Base-by-base conservation (phyloP, 2,329 filamentous ascomycete species). In the Aureobasidium pullulans region DNA sequence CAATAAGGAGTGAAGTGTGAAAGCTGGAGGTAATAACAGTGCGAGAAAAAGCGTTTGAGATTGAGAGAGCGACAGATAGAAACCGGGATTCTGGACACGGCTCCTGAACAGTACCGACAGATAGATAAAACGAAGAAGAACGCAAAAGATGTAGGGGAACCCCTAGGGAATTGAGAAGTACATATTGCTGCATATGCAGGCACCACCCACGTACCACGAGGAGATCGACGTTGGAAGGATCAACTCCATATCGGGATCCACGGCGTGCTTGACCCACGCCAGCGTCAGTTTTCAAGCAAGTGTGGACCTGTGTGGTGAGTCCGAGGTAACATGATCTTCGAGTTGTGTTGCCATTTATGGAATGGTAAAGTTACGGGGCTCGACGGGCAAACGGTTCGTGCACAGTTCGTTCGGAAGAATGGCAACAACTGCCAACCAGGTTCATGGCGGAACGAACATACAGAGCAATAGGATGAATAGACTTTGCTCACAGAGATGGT, bases 111-210 rank as follows among this genome's bases (percentile, higher is more conserved):
- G 39, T 43, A 32, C 37, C 37, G 50, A 43, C 28, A 54, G 50
- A n/a, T 54, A 43, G 19, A 13, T 8, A 9, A 43, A 54, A 54
- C 50, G 50, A 43, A 54, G 50, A 56, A 56, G 40, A 28, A 46
- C 13, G 16, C 28, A 36, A n/a, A 46, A 40, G 23, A 11, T 16
- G 11, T 36, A 46, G 11, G 11, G 10, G 28, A 29, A 23, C 40
- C 28, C 28, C 29, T 31, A 13, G 15, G 50, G 39, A 19, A 34
- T 40, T 6, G 11, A 7, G 7, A 16, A 10, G 29, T 54, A 42
- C 50, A 54, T 54, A 54, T 54, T 34, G 23, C 15, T 42, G 50
- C 50, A 53, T 53, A 43, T 43, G 50, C 50, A 54, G 50, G 50
- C 37, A 54, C 23, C 49, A 19, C 39, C 23, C 23, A 54, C 37